Evolutionary conservation across 768 basidiomycete genomes (phyloP), one percentile per base, ranked within the genome.

Genomic region (Saitozyma podzolica): DNA sequence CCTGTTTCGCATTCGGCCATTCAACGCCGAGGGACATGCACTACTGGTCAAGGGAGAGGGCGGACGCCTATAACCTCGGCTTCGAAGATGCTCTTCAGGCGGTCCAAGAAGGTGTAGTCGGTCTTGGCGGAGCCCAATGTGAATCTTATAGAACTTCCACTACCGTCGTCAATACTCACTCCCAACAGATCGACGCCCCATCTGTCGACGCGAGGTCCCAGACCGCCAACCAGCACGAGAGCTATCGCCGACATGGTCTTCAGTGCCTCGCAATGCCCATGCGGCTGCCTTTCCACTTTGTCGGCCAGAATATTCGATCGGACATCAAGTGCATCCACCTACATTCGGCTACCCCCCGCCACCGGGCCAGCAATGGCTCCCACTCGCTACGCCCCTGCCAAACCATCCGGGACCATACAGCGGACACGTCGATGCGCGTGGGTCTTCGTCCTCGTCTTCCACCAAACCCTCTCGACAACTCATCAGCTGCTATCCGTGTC

Each of bases 401-500:
- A n/a, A n/a, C n/a, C n/a, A n/a, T n/a, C n/a, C n/a, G n/a, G n/a
- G n/a, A n/a, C n/a, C n/a, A n/a, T n/a, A n/a, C n/a, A n/a, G n/a
- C n/a, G n/a, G n/a, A n/a, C n/a, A n/a, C n/a, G n/a, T n/a, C n/a
- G n/a, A n/a, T n/a, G n/a, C n/a, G n/a, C n/a, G n/a, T n/a, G n/a
- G n/a, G n/a, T n/a, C 16, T 10, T 17, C 50, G 9, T 10, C 50
- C 9, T n/a, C 9, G 9, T 52, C 50, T 8, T 10, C 50, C 50
- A 52, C 9, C 16, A 10, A 10, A 10, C 50, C 16, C 9, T 10
- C 52, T 17, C 61, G 72, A 17, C 70, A 71, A 52, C 61, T 61
- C 16, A 71, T 74, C 9, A 67, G 65, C 9, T 74, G 73, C 50
- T 74, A 58, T 40, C 65, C 69, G 9, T 74, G 73, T 45, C 59